These are phyloP conservation scores for Xanthoconium purpureum DNA, from an alignment of 768 basidiomycete genomes.

Conservation along the genomic window DNA sequence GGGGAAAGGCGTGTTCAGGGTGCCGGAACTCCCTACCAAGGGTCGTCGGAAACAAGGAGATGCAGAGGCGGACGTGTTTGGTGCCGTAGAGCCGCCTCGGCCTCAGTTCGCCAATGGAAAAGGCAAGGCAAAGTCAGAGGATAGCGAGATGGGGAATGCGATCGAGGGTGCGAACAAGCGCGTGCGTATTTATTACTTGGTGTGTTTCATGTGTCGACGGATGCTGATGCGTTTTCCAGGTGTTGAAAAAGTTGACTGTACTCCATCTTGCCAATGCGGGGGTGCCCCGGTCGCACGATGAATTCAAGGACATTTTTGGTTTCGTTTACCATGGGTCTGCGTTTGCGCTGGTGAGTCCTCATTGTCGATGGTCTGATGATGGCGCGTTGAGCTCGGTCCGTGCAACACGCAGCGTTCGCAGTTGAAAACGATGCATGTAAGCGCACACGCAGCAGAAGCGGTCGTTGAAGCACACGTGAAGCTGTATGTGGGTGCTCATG, in stretches of 20 bases:
- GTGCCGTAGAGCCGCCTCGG: constrained; percentile 19
- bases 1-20: constrained; percentile 37
- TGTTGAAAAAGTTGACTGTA: constrained; percentile 40
- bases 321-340: constrained; percentile 39
- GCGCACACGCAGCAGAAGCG: constrained; percentile 26
- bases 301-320: constrained; percentile 41
- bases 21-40: constrained; percentile 44
- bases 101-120: constrained; percentile 27
- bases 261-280: constrained; percentile 32
- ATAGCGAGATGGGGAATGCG: constrained; percentile 22
- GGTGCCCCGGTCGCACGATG: constrained; percentile 34
- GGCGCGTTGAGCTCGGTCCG: not conserved
- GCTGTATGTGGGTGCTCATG: constrained; percentile 30
- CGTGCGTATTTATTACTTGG: constrained; percentile 36
- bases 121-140: constrained; percentile 35
- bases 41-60: constrained; percentile 16
- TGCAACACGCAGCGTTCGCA: constrained; percentile 23
- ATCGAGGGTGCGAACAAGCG: constrained; percentile 62
- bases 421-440: constrained; percentile 28
- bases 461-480: constrained; percentile 37
- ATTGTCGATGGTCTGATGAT: not conserved
- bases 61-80: constrained; percentile 32
- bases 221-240: constrained; percentile 16
- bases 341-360: constrained; percentile 39
- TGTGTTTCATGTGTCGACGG: not conserved